Evolutionary conservation across 208 protist genomes (phyloP), one percentile per base, ranked within the genome.

Genomic region (Balamuthia mandrillaris): DNA sequence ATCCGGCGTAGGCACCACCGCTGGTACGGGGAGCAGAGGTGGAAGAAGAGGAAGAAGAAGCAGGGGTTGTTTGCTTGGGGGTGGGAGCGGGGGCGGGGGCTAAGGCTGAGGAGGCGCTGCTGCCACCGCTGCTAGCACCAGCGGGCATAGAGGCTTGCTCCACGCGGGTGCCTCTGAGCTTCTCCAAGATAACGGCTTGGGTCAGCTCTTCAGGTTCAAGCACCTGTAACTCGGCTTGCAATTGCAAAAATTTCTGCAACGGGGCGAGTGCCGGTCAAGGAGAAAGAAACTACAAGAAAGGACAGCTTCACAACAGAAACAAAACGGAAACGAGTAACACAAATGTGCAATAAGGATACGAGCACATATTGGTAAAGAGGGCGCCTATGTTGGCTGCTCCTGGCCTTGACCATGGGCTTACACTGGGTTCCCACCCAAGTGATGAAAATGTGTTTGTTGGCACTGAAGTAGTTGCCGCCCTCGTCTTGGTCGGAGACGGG

Each of bases 321-420:
- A 52, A 52, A 18, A n/a, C 56, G 6, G 9, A 10, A 18, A 63
- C 10, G 56, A 9, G 24, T 7, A 29, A 29, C 6, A 14, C 10
- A 63, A 63, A 7, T 12, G 56, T 29, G 12, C 14, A 7, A 29
- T 10, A 31, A 21, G 18, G 10, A 7, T 35, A 77, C 66, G n/a
- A 58, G 39, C 18, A 54, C 58, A 33, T 70, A 83, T 39, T 83
- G 58, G 75, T 83, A 83, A 18, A 83, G 27, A 10, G 58, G 52
- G 21, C 58, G 37, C 10, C 75, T 45, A 44, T 83, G 75, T 44
- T 83, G 75, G 5, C 51, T 65, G n/a, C 51, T 65, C 41, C 21
- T 70, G 27, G 75, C 75, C 24, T 83, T 83, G 33, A 41, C 58
- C 75, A 68, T 68, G 52, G 75, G 75, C 58, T 83, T 83, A 41